These are phyloP conservation scores for Neurospora discreta DNA, from an alignment of 495 filamentous ascomycete genomes.

Conservation along the genomic window DNA sequence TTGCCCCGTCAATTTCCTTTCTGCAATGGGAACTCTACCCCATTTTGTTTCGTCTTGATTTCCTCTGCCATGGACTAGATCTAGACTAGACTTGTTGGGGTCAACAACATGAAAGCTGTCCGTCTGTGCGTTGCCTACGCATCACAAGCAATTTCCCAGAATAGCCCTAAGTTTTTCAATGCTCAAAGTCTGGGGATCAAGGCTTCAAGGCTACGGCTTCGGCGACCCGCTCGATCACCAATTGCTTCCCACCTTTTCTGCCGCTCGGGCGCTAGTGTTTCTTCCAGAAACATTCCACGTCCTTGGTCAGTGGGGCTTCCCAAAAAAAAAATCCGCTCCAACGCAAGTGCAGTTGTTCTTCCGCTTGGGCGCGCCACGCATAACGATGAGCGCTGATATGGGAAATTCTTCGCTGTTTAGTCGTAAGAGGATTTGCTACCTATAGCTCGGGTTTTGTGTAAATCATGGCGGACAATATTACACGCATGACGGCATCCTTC, in stretches of 20 bases:
- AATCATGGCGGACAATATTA: slow-evolving; percentile 26
- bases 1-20: neutral
- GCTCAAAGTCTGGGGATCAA: neutral
- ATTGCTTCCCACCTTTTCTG: slow-evolving; percentile 1
- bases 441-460: slow-evolving; percentile 32
- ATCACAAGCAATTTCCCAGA: neutral
- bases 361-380: slow-evolving; percentile 18
- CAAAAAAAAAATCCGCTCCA: neutral
- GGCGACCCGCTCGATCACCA: neutral
- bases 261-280: slow-evolving; percentile 17
- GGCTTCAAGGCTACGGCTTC: neutral
- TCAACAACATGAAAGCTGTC: neutral
- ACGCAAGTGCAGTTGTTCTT: slow-evolving; percentile 3
- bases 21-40: neutral
- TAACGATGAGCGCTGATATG: slow-evolving; percentile 30
- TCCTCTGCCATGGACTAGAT: neutral
- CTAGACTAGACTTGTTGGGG: neutral
- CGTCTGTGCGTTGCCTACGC: neutral
- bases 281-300: slow-evolving; percentile 31
- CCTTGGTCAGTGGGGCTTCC: slow-evolving; percentile 25
- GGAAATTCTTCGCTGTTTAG: slow-evolving; percentile 35
- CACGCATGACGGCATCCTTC: slow-evolving; percentile 24
- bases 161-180: neutral
- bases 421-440: slow-evolving; percentile 20
- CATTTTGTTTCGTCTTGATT: neutral